Evolutionary conservation across 768 basidiomycete genomes (phyloP), one percentile per base, ranked within the genome.

Genomic region (Podaxis carcinomalis): DNA sequence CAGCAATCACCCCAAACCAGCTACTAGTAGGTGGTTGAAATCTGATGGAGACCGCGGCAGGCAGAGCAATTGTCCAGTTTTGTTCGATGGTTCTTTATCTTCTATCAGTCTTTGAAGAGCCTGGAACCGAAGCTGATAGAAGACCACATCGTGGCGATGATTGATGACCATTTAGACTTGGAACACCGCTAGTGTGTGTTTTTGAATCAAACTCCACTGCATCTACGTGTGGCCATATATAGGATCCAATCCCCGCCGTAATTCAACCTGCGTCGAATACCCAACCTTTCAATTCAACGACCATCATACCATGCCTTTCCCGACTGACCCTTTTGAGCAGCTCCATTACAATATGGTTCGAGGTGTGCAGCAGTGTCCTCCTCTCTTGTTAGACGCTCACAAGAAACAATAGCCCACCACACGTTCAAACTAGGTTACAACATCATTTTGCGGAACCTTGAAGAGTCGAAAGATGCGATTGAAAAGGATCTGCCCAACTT

Each of bases 311-410:
- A 61, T 61, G 59, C 44, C 59, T 36, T 54, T 49, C 27, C 59
- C 59, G 19, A 61, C 52, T 4, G 57, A 58, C n/a, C 47, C 46
- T 4, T 58, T 54, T 19, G 52, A 55, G 14, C 52, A 54, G 10
- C 39, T 61, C 6, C 59, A 61, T 47, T 61, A 61, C 23, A 55
- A 61, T 19, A 61, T 61, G 59, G 52, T 61, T 37, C 51, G 52
- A 61, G 57, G 57, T 58, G n/a, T 5, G 46, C 47, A 23, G 7
- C 10, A 4, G 11, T 14, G 2, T 23, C 13, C 9, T 49, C 7
- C 11, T 14, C 13, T 21, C 23, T 11, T 11, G 10, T 23, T 23
- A 4, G 21, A 23, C 3, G 47, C 47, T 49, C 9, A 49, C 47
- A 25, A 25, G 21, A 49, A 23, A 21, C 23, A 25, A 13, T 49